These are phyloP conservation scores for Plantago rigida DNA, from an alignment of 305 asterid species.

Conservation along the genomic window DNA sequence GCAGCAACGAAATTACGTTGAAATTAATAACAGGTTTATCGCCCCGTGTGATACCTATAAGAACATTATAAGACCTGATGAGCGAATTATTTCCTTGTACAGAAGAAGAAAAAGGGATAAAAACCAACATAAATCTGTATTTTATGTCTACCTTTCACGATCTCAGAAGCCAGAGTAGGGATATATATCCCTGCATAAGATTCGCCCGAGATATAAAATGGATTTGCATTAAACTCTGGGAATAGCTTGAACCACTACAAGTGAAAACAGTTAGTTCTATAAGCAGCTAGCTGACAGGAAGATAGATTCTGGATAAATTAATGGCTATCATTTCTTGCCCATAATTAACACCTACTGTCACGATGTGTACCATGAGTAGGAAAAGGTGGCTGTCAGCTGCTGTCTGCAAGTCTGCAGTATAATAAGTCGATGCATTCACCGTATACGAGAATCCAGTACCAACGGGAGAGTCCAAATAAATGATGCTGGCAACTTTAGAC, in stretches of 20 bases:
- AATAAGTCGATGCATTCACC: conserved; percentile 13
- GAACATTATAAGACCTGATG: background rate
- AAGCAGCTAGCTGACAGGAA: background rate
- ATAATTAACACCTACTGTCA: background rate
- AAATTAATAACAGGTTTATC: conserved; percentile 39
- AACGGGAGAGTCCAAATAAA: conserved; percentile 53
- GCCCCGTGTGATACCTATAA: conserved; percentile 40
- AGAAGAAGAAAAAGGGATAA: background rate
- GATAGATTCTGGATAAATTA: background rate
- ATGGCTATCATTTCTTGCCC: background rate
- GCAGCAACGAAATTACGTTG: conserved; percentile 27
- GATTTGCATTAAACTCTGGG: conserved; percentile 40
- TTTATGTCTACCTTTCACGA: conserved; percentile 33
- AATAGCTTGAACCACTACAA: conserved; percentile 44
- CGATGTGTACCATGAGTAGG: conserved; percentile 43
- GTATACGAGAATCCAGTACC: conserved; percentile 56
- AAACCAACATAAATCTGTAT: background rate
- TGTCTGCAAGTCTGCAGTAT: conserved; percentile 42
- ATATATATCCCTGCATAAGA: conserved; percentile 53
- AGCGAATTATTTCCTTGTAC: background rate
- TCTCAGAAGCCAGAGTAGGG: conserved; percentile 42
- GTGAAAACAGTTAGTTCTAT: background rate
- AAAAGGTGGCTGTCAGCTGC: conserved; percentile 49
- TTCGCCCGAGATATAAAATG: conserved; percentile 45
- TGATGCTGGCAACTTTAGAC: conserved; percentile 55